A percentile compares a stretch with the other conserved stretches of the same genome.
These are phyloP conservation scores for Neobulgaria alba DNA, from an alignment of 2,329 filamentous ascomycete genomes.

Conservation along the genomic window DNA sequence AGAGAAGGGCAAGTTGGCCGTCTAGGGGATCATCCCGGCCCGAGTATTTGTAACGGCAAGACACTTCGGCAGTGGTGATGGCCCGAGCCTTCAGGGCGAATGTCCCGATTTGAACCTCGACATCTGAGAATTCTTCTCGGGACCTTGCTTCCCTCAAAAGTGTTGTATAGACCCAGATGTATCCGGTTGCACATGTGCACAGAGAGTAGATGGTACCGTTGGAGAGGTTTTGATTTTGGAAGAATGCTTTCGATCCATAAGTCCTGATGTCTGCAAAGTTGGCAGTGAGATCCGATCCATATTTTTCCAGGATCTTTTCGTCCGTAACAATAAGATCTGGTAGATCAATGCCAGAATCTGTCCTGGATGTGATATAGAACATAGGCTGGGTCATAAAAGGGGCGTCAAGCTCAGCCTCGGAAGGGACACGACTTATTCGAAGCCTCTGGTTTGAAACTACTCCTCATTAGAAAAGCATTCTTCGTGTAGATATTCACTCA, in stretches of 20 bases:
- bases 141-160: conserved; percentile 1
- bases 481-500: conserved; percentile 3
- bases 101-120: conserved; percentile 23
- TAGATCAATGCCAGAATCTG: conserved; percentile 22
- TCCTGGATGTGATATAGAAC: conserved; percentile 19
- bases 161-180: conserved; percentile 21
- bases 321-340: conserved; percentile 21
- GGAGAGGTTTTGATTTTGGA: conserved; percentile 19
- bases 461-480: conserved; percentile 3
- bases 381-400: conserved; percentile 17
- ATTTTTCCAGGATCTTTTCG: conserved; percentile 21
- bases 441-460: conserved; percentile 21
- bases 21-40: conserved; percentile 4
- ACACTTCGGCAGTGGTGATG: conserved; percentile 21
- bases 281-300: conserved; percentile 20
- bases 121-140: conserved; percentile 6
- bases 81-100: conserved; percentile 20
- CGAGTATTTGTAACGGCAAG: conserved; percentile 13
- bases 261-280: conserved; percentile 25
- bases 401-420: conserved; percentile 7
- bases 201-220: conserved; percentile 18
- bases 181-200: conserved; percentile 23
- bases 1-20: conserved; percentile 17
- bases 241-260: conserved; percentile 20
- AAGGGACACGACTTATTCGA: conserved; percentile 18